Conservation (phyloP, 306 rosid species). For the peach (Prunus persica) region DNA sequence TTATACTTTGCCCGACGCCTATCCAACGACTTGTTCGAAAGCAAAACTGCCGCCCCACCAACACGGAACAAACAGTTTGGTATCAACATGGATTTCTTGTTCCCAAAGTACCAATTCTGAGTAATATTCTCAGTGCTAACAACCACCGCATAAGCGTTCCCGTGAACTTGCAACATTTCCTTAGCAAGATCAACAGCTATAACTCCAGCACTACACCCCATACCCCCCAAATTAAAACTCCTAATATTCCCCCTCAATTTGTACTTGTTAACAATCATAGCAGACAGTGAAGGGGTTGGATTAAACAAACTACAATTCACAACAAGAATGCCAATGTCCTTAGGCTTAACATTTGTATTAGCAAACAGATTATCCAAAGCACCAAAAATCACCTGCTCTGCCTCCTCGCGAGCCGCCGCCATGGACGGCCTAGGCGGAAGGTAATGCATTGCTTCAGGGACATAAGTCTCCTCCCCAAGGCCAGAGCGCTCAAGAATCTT, state of each 20-base stretch:
- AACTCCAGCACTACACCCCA: conserved; percentile 85
- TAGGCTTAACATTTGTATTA: conserved; percentile 42
- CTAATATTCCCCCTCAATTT: conserved; percentile 47
- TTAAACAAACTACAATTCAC: conserved; percentile 70
- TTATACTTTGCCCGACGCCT: conserved; percentile 44
- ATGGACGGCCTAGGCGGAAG: conserved; percentile 47
- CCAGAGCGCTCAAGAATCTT: conserved; percentile 64
- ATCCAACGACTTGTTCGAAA: conserved; percentile 45
- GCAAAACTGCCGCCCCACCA: conserved; percentile 56
- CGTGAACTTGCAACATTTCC: conserved; percentile 60
- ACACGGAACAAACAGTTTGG: conserved; percentile 71
- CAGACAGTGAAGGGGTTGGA: conserved; percentile 67
- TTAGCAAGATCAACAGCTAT: conserved; percentile 66
- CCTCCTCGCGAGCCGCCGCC: conserved; percentile 59
- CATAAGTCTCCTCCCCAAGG: conserved; percentile 53
- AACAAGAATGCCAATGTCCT: conserved; percentile 59
- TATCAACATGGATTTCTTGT: conserved; percentile 59
- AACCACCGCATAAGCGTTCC: conserved; percentile 60
- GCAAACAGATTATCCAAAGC: conserved; percentile 55
- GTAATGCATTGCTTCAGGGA: conserved; percentile 51
- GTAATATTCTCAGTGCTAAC: conserved; percentile 76
- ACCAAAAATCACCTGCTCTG: conserved; percentile 57
- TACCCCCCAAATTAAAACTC: conserved; percentile 62
- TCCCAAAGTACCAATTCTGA: conserved; percentile 76
- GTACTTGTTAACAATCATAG: conserved; percentile 64